Percentiles rank a stretch among this genome's conserved stretches.
Evolutionary conservation across 2,329 filamentous ascomycete species (phyloP).

Genomic region (Delphinella strobiligena): DNA sequence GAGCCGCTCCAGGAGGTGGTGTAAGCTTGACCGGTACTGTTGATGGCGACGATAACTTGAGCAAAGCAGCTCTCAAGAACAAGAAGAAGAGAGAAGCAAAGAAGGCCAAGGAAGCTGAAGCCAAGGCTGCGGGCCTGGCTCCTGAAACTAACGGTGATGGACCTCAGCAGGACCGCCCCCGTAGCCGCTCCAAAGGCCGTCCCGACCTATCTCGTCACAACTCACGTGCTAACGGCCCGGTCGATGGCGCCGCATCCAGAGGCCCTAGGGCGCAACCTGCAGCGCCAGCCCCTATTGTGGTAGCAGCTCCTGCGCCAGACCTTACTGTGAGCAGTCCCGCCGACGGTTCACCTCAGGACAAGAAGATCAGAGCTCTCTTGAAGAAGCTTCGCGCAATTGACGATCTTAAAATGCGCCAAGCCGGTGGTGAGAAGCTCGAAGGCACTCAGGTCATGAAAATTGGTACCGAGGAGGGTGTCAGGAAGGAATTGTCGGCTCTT

Average conservation of each 20-base stretch:
- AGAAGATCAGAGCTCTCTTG: constrained; percentile 84
- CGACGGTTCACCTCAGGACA: constrained; percentile 62
- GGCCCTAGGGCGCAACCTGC: constrained; percentile 5
- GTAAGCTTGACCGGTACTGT: constrained; percentile 51
- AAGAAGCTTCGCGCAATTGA: constrained; percentile 99
- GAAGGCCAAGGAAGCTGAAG: constrained; percentile 72
- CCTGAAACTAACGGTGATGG: constrained; percentile 33
- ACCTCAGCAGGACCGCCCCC: constrained; percentile 18
- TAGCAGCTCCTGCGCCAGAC: constrained; percentile 27
- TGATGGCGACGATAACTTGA: constrained; percentile 60
- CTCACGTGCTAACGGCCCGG: constrained; percentile 13
- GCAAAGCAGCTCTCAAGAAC: constrained; percentile 82
- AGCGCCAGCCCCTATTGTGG: constrained; percentile 30
- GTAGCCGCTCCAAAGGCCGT: constrained; percentile 20
- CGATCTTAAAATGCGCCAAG: constrained; percentile 92
- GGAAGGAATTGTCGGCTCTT: constrained; percentile 55
- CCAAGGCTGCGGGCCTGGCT: constrained; percentile 39
- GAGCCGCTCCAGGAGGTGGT: constrained; percentile 54
- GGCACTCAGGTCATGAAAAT: constrained; percentile 99
- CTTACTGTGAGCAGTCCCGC: constrained; percentile 43
- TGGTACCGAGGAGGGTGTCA: constrained; percentile 68
- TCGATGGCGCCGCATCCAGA: background rate
- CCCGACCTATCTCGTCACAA: constrained; percentile 16
- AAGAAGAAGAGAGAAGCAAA: constrained; percentile 97
- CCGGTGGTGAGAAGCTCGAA: constrained; percentile 89